These are phyloP conservation scores for Chamaenerion angustifolium DNA, from an alignment of 345 rosid genomes.

Conservation along the genomic window DNA sequence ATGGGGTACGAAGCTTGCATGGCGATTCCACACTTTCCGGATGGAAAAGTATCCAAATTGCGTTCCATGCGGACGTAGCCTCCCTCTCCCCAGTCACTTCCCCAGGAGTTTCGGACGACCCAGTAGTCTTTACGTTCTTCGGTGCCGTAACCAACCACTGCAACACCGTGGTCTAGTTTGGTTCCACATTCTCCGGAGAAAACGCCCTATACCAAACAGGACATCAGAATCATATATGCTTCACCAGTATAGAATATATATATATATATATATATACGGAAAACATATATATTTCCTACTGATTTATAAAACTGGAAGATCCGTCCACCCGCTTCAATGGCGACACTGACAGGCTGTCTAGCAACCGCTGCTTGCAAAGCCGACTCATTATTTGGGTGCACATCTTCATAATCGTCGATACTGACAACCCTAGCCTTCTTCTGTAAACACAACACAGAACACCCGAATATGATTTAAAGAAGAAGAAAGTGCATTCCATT, in stretches of 20 bases:
- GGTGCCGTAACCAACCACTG: conserved; percentile 77
- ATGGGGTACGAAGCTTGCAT: conserved; percentile 75
- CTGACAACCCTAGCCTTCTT: conserved; percentile 75
- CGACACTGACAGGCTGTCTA: conserved; percentile 65
- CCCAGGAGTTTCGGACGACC: conserved; percentile 88
- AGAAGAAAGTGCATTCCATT: not conserved
- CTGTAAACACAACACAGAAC: conserved; percentile 17
- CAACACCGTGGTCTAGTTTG: conserved; percentile 73
- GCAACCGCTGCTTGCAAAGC: conserved; percentile 68
- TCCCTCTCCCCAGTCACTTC: conserved; percentile 62
- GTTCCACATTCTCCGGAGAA: conserved; percentile 77
- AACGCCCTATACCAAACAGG: conserved; percentile 37
- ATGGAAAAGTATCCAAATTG: conserved; percentile 14
- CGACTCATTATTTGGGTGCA: conserved; percentile 37
- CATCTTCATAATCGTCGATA: conserved; percentile 70
- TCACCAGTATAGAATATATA: too few species aligned
- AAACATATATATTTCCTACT: too few species aligned
- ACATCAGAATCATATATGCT: not conserved
- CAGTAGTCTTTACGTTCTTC: conserved; percentile 62
- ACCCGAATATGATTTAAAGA: not conserved
- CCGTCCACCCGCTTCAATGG: conserved; percentile 79
- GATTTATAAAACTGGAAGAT: conserved; percentile 63
- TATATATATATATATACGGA: too few species aligned
- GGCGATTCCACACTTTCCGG: conserved; percentile 86
- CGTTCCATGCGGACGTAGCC: conserved; percentile 72